Base-by-base conservation (phyloP, 2,329 filamentous ascomycete species). In the Chaetomiaceae sp. region DNA sequence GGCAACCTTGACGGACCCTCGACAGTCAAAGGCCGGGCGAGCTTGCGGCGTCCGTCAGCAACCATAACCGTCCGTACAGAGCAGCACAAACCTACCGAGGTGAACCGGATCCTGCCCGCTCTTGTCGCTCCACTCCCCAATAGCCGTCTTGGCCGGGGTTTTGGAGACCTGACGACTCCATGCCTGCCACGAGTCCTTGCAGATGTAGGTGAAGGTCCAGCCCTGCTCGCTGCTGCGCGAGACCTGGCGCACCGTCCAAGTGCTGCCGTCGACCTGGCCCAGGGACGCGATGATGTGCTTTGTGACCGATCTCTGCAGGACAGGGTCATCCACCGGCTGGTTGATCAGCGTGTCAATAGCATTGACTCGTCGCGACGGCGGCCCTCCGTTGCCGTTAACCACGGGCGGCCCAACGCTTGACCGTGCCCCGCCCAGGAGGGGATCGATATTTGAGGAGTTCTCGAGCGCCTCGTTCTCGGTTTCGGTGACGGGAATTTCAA, bases 1-100 rank as follows among this genome's bases (percentile, higher is more conserved):
- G 1, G 71, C 64, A 39, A 84, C 71, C 2, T 66, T 71, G 17
- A 83, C 64, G 0, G 70, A 69, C 17, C 81, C 81, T 34, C 77
- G 73, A 55, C 81, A 84, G 60, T 84, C 79, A 58, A 82, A 84
- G 0, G 80, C 80, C 47, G 81, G 81, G 14, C 81, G 77, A 25
- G 68, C 78, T 80, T 57, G 15, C 27, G 27, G 12, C 17, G 31
- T 23, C 17, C 56, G 58, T 61, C 19, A 61, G 51, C 46, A 44
- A 55, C 19, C 17, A 47, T 11, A 34, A 9, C n/a, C 22, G 2
- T n/a, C 17, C 25, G 31, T 8, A 2, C 15, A 23, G 4, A 6
- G 6, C 14, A 12, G 6, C 7, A 19, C 20, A 61, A 20, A 61
- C 72, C 59, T 69, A 79, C 79, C 67, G 34, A 75, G 60, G 22